phyloP scores from a whole-genome alignment of 306 rosid genomes.

The Hylodesmum podocarpum region DNA sequence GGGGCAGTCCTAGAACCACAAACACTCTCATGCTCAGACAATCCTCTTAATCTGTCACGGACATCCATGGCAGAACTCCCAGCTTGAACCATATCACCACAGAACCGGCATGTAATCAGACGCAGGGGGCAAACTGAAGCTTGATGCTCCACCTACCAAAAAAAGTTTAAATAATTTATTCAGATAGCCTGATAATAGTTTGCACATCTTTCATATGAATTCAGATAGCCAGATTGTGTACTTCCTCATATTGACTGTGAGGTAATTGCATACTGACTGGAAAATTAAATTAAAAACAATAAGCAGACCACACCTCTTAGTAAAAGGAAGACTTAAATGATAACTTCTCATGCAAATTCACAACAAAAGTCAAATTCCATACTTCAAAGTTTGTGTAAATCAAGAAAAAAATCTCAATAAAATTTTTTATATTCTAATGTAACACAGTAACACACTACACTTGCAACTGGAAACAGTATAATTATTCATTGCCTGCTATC shows the following conservation, averaged over 20 bases:
- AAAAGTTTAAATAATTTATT: background rate
- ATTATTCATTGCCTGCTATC: slow-evolving; percentile 2
- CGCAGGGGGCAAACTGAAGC: slow-evolving; percentile 74
- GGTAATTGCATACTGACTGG: background rate
- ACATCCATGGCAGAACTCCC: slow-evolving; percentile 74
- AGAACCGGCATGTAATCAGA: slow-evolving; percentile 73
- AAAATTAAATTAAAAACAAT: background rate
- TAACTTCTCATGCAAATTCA: background rate
- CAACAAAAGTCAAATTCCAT: background rate
- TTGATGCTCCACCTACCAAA: slow-evolving; percentile 81
- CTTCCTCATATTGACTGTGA: background rate
- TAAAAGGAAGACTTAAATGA: background rate
- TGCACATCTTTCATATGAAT: background rate
- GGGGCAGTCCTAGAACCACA: slow-evolving; percentile 97
- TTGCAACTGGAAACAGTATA: background rate
- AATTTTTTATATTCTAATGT: background rate
- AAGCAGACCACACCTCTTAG: background rate
- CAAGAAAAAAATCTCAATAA: background rate
- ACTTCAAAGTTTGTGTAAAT: background rate
- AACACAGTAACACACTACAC: background rate
- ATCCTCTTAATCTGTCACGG: slow-evolving; percentile 84
- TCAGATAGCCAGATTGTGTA: background rate
- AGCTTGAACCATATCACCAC: slow-evolving; percentile 98
- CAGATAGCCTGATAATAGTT: background rate
- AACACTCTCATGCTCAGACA: slow-evolving; percentile 88